These are phyloP conservation scores for Sapria himalayana DNA, from an alignment of 345 rosid species.

Conservation along the genomic window DNA sequence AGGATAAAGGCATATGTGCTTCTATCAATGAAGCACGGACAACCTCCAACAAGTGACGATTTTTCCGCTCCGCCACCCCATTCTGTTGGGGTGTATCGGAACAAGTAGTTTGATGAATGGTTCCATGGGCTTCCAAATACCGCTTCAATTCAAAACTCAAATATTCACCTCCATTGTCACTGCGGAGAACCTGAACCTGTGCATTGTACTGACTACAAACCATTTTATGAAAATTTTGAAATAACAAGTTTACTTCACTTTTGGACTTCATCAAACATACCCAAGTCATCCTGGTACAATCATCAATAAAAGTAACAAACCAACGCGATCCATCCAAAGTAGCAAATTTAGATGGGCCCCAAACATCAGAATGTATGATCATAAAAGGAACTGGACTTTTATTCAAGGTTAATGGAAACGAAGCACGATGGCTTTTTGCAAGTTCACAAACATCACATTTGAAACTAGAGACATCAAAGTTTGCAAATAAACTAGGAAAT, in stretches of 20 bases:
- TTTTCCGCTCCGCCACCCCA: background rate
- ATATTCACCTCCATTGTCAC: background rate
- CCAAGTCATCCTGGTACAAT: too few species aligned
- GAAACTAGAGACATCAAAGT: background rate
- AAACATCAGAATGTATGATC: constrained; percentile 5
- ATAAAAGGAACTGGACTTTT: background rate
- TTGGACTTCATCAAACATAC: background rate
- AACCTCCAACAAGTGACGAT: background rate
- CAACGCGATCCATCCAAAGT: too few species aligned
- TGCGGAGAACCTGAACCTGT: background rate
- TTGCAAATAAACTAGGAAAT: constrained; percentile 1
- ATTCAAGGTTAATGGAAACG: background rate
- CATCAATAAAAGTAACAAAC: too few species aligned
- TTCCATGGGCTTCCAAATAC: background rate
- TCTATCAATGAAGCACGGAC: background rate
- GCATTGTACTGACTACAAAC: background rate
- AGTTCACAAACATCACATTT: constrained; percentile 4
- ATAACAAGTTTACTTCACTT: background rate
- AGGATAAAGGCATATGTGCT: too few species aligned
- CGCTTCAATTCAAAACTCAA: background rate
- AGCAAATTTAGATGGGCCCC: constrained; percentile 1
- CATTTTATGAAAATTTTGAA: background rate
- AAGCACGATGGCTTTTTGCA: background rate
- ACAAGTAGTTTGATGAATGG: background rate
- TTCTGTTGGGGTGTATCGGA: background rate